Conservation (phyloP, 306 rosid genomes). For the Senna siamea region DNA sequence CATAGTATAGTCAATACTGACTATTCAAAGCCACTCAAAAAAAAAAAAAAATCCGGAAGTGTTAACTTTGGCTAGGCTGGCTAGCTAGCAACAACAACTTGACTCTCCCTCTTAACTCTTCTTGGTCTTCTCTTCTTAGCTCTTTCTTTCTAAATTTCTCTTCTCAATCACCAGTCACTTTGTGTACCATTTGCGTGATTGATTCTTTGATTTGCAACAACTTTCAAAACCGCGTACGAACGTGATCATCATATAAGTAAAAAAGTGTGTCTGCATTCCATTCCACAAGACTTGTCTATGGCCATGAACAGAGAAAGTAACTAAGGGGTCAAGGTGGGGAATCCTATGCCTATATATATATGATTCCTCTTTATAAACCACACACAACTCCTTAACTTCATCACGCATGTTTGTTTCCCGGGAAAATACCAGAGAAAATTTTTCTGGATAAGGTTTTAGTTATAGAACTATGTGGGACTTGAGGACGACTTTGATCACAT, state of each 20-base stretch:
- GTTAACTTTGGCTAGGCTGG: too few relatives aligned
- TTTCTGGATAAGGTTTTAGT: conserved; percentile 24
- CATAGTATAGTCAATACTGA: too few relatives aligned
- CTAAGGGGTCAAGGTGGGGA: conserved; percentile 10
- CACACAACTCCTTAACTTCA: too few relatives aligned
- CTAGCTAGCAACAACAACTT: too few relatives aligned
- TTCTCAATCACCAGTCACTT: too few relatives aligned
- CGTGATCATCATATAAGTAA: background rate
- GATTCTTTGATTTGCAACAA: conserved; percentile 22
- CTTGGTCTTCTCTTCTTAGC: too few relatives aligned
- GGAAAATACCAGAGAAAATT: conserved; percentile 23
- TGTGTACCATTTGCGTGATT: too few relatives aligned
- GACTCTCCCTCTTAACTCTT: too few relatives aligned
- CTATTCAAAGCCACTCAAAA: too few relatives aligned
- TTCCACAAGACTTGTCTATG: conserved; percentile 2
- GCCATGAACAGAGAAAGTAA: too few relatives aligned
- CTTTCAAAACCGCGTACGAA: conserved; percentile 33
- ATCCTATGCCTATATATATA: background rate
- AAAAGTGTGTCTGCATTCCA: conserved; percentile 20
- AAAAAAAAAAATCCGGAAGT: too few relatives aligned
- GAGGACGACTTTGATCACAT: conserved; percentile 32
- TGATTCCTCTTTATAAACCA: conserved; percentile 7
- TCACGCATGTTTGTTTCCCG: conserved; percentile 5
- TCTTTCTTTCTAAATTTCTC: too few relatives aligned
- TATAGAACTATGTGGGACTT: conserved; percentile 48